A percentile compares a stretch with the other conserved stretches of the same genome.
These are phyloP conservation scores for Pseudocercospora eumusae DNA, from an alignment of 2,329 filamentous ascomycete genomes.

Conservation along the genomic window DNA sequence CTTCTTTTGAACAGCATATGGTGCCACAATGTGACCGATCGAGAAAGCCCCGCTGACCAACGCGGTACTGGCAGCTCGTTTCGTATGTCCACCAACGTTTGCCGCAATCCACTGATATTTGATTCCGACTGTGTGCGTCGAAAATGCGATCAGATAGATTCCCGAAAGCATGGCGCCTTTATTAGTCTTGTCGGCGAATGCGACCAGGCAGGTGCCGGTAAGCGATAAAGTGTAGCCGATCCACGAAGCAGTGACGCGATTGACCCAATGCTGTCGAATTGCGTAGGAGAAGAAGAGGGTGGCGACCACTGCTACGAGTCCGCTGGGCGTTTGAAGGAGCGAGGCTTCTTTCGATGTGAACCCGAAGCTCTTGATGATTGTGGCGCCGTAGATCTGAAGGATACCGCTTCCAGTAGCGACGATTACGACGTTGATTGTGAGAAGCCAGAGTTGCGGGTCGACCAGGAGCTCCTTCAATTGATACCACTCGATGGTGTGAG, in stretches of 20 bases:
- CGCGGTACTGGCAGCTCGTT: slow-evolving; percentile 59
- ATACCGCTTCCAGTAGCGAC: slow-evolving; percentile 45
- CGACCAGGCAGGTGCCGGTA: slow-evolving; percentile 34
- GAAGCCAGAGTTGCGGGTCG: slow-evolving; percentile 55
- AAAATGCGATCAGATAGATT: slow-evolving; percentile 43
- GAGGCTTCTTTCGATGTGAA: slow-evolving; percentile 36
- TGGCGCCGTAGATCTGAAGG: slow-evolving; percentile 41
- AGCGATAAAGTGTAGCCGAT: slow-evolving; percentile 21
- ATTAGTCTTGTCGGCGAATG: slow-evolving; percentile 42
- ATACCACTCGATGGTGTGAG: slow-evolving; percentile 47
- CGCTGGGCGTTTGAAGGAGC: slow-evolving; percentile 56
- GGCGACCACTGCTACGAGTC: slow-evolving; percentile 53
- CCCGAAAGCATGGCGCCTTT: slow-evolving; percentile 47
- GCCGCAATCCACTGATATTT: slow-evolving; percentile 39
- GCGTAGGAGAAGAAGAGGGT: slow-evolving; percentile 18
- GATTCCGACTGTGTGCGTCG: slow-evolving; percentile 31
- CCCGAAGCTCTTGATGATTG: slow-evolving; percentile 38
- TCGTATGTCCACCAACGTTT: slow-evolving; percentile 71
- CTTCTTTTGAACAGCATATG: slow-evolving; percentile 43
- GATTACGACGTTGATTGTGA: slow-evolving; percentile 32
- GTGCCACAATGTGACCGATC: slow-evolving; percentile 47
- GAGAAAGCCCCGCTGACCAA: slow-evolving; percentile 42
- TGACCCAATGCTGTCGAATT: slow-evolving; percentile 26
- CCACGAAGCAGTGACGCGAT: slow-evolving; percentile 32
- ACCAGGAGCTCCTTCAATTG: slow-evolving; percentile 58